Conservation (phyloP, 306 rosid genomes). For the Biancaea sappan region DNA sequence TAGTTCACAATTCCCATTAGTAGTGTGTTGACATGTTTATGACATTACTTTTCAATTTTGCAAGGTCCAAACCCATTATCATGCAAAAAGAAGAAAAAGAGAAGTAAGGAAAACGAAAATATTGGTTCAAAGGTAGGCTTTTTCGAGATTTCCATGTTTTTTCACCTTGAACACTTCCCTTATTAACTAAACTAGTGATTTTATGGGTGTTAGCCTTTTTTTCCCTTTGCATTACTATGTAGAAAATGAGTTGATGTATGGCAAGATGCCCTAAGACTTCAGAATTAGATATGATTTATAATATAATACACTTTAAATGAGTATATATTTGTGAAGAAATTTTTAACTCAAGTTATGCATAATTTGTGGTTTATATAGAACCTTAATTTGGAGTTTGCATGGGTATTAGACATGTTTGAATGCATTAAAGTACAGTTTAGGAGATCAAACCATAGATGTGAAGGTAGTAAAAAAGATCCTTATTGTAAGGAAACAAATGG, state of each 20-base stretch:
- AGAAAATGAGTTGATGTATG: background rate
- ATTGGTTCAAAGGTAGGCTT: constrained; percentile 52
- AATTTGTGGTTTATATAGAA: too few species aligned
- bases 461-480: constrained; percentile 34
- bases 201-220: background rate
- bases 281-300: background rate
- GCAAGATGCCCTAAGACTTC: background rate
- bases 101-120: constrained; percentile 43
- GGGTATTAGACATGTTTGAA: too few species aligned
- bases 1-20: background rate
- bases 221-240: too few species aligned
- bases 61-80: constrained; percentile 97
- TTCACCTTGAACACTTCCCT: background rate
- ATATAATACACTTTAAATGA: background rate
- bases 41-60: constrained; percentile 27
- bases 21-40: background rate
- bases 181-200: background rate
- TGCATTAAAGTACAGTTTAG: too few species aligned
- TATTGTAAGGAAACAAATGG: constrained; percentile 33
- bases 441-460: constrained; percentile 38
- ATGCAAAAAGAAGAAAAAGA: constrained; percentile 82
- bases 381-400: too few species aligned
- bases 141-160: background rate
- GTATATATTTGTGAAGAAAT: background rate
- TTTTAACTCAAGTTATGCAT: too few species aligned